Base-by-base conservation (phyloP, 1,284 basidiomycete species). In the Ceratorhiza oryzae-sativae region DNA sequence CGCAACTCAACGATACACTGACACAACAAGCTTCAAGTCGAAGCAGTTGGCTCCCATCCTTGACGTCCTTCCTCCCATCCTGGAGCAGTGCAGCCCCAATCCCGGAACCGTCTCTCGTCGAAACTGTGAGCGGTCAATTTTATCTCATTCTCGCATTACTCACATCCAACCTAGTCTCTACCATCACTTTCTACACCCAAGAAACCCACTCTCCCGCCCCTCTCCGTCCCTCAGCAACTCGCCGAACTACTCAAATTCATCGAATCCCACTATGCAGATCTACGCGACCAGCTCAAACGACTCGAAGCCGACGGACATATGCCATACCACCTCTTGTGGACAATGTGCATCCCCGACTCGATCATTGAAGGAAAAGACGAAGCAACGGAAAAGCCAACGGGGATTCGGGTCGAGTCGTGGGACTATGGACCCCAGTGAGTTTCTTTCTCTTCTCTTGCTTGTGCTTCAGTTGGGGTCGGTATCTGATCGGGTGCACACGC, bases 351-450 rank as follows among this genome's bases (percentile, higher is more conserved):
- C 1, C 58, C 58, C 15, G 58, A 27, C 12, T 30, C 58, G 34
- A 45, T 60, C 20, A 42, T 60, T 23, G 39, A 60, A 27, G 39
- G 58, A 2, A 41, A 23, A 45, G 58, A 60, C 39, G 25, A 41
- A 18, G 58, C 41, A n/a, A 60, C 58, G 13, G 58, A 45, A 1
- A 60, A 60, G 23, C 58, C 58, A 15, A 60, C 41, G 12, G 58
- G 58, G 30, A 27, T 60, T 2, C 58, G 58, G 15, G 58, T 60
- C 36, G 58, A 60, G 23, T 45, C 58, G 15, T 60, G 58, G 58
- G 41, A 41, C 34, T 60, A 60, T 23, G 58, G 58, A 27, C 23
- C 39, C 8, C 42, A 45, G 58, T 60, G 1, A 23, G 39, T 27
- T 23, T 27, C 5, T n/a, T n/a, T n/a, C n/a, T n/a, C n/a, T n/a